A percentile compares a stretch with the other conserved stretches of the same genome.
phyloP scores from a whole-genome alignment of 1,284 basidiomycete genomes.

The Cryptococcus sp. region DNA sequence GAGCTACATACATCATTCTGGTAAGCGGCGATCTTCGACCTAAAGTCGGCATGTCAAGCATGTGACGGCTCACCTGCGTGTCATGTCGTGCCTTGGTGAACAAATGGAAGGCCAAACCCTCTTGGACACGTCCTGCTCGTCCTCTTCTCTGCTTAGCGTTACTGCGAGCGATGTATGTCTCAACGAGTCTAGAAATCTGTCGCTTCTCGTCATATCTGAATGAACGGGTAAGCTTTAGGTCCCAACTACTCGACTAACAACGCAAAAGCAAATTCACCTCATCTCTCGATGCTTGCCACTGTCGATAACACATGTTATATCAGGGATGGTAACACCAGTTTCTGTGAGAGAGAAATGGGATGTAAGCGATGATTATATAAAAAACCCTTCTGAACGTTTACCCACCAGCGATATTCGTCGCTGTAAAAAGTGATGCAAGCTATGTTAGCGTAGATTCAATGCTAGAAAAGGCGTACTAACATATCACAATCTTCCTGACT shows the following conservation, averaged over 20 bases:
- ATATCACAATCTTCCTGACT: constrained; percentile 83
- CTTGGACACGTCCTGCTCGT: constrained; percentile 86
- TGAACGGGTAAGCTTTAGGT: neutral
- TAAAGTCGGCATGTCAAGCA: neutral
- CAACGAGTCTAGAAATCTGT: constrained; percentile 88
- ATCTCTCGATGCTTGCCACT: constrained; percentile 90
- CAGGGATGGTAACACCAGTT: constrained; percentile 96
- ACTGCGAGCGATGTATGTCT: constrained; percentile 89
- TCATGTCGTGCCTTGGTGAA: constrained; percentile 90
- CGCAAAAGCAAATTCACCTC: constrained; percentile 58
- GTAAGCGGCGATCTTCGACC: neutral
- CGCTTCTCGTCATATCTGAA: constrained; percentile 93
- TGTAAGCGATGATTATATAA: neutral
- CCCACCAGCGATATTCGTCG: constrained; percentile 58
- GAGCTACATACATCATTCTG: constrained; percentile 59
- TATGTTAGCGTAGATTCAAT: neutral
- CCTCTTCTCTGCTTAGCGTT: constrained; percentile 93
- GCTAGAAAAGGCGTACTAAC: constrained; percentile 52
- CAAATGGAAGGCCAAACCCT: constrained; percentile 91
- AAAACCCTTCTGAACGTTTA: too few species aligned
- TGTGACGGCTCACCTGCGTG: constrained; percentile 51
- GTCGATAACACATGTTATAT: constrained; percentile 97
- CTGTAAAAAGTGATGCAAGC: constrained; percentile 46
- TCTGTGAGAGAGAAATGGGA: constrained; percentile 62
- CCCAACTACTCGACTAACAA: too few species aligned